A percentile compares a stretch with the other conserved stretches of the same genome.
These are phyloP conservation scores for Phytopythium chamaehyphon DNA, from an alignment of 352 stramenopile genomes.

Conservation along the genomic window DNA sequence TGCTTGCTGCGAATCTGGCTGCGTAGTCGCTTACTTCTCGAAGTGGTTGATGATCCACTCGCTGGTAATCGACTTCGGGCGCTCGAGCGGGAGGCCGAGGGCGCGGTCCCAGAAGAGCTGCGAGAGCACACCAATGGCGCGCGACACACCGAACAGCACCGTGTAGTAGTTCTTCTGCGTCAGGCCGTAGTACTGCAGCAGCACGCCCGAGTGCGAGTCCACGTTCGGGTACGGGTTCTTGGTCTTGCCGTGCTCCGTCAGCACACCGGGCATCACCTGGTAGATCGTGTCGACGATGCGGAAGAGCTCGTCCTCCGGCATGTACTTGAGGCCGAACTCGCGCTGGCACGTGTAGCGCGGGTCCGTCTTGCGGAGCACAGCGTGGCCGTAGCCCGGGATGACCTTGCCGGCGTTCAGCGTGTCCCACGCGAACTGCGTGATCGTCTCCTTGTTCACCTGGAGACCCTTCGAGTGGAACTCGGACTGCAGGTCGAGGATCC, in stretches of 20 bases:
- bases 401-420: conserved; percentile 99
- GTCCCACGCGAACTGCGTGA: conserved; percentile 99
- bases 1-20: conserved; percentile 8
- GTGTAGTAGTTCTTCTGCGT: conserved; percentile 99
- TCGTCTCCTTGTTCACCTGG: conserved; percentile 96
- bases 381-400: conserved; percentile 98
- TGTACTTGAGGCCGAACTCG: conserved; percentile 99
- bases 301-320: conserved; percentile 98
- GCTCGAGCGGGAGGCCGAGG: conserved; percentile 96
- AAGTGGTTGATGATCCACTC: conserved; percentile 98
- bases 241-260: conserved; percentile 99
- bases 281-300: conserved; percentile 99
- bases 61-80: conserved; percentile 98
- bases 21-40: conserved; percentile 49
- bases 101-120: conserved; percentile 99
- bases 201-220: conserved; percentile 97
- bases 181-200: conserved; percentile 99
- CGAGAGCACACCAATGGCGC: conserved; percentile 96
- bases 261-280: conserved; percentile 97
- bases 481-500: conserved; percentile 93
- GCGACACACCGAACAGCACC: conserved; percentile 98
- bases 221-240: conserved; percentile 99
- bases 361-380: conserved; percentile 98
- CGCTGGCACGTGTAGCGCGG: conserved; percentile 98
- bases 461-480: conserved; percentile 97